phyloP scores from a whole-genome alignment of 768 basidiomycete species.

The Mycena rebaudengoi region DNA sequence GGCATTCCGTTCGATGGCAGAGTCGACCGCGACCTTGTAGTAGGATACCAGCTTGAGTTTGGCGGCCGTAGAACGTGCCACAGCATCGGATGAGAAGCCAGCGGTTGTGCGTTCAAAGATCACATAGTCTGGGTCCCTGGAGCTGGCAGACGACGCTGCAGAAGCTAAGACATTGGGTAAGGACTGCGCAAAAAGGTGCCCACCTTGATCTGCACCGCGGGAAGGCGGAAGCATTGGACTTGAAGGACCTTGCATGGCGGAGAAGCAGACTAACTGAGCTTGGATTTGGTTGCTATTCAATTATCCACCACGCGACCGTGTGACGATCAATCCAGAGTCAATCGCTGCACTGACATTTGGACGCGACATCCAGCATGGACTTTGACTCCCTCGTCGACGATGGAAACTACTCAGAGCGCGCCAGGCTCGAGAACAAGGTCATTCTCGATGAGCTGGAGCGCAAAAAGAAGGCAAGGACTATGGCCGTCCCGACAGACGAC shows the following conservation, averaged over 20 bases:
- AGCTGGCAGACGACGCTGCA: background rate
- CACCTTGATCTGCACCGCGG: conserved; percentile 38
- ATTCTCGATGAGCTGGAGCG: conserved; percentile 96
- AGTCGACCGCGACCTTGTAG: conserved; percentile 98
- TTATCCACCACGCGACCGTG: background rate
- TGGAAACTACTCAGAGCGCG: conserved; percentile 80
- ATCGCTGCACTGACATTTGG: conserved; percentile 44
- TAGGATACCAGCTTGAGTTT: conserved; percentile 97
- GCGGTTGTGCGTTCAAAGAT: conserved; percentile 91
- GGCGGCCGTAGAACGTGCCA: conserved; percentile 90
- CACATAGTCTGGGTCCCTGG: conserved; percentile 70
- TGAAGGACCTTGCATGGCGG: conserved; percentile 17
- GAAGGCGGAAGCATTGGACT: conserved; percentile 25
- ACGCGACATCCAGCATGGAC: conserved; percentile 61
- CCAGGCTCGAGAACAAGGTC: conserved; percentile 82
- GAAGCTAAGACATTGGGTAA: background rate
- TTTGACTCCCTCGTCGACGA: conserved; percentile 82
- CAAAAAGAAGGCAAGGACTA: conserved; percentile 91
- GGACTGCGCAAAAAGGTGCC: conserved; percentile 30
- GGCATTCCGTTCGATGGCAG: conserved; percentile 94
- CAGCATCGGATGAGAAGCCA: conserved; percentile 85
- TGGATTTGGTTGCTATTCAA: background rate
- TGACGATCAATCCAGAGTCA: conserved; percentile 24
- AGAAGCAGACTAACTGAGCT: background rate
- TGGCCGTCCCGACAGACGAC: conserved; percentile 98